These are phyloP conservation scores for Syncephalis fuscata DNA, from an alignment of 371 early-diverging fungal genomes.

Conservation along the genomic window DNA sequence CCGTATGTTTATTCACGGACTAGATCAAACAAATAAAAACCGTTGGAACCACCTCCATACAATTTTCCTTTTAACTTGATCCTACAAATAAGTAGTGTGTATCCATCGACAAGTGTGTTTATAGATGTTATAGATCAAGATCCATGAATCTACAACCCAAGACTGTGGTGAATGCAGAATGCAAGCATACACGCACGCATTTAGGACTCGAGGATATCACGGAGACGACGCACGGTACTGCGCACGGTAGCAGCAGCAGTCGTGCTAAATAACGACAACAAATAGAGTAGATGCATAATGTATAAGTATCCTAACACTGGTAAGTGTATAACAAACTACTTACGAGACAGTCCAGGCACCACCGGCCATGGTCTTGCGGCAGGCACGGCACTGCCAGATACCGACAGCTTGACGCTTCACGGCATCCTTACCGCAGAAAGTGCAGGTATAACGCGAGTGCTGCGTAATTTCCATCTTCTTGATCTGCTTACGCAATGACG, in stretches of 20 bases:
- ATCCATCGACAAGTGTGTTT: too few relatives aligned
- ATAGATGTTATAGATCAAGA: too few relatives aligned
- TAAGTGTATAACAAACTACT: too few relatives aligned
- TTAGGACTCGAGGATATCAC: constrained; percentile 89
- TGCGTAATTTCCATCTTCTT: constrained; percentile 99
- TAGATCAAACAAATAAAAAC: too few relatives aligned
- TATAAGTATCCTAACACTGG: neutral
- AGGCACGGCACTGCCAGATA: constrained; percentile 99
- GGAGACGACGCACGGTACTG: constrained; percentile 92
- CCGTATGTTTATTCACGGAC: too few relatives aligned
- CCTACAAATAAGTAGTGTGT: too few relatives aligned
- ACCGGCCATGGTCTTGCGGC: constrained; percentile 94
- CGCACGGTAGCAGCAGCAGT: constrained; percentile 85
- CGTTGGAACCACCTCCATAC: too few relatives aligned
- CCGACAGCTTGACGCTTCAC: constrained; percentile 97
- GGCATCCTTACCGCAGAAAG: constrained; percentile 95
- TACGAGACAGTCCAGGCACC: constrained; percentile 98
- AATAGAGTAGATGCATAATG: neutral
- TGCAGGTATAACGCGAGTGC: constrained; percentile 97
- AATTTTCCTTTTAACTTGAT: too few relatives aligned
- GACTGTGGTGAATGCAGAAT: too few relatives aligned
- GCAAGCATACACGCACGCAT: constrained; percentile 3
- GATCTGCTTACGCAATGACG: constrained; percentile 98
- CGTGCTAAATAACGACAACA: constrained; percentile 36
- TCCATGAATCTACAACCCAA: too few relatives aligned